These are phyloP conservation scores for Crotalaria pallida DNA, from an alignment of 306 rosid species.

Conservation along the genomic window DNA sequence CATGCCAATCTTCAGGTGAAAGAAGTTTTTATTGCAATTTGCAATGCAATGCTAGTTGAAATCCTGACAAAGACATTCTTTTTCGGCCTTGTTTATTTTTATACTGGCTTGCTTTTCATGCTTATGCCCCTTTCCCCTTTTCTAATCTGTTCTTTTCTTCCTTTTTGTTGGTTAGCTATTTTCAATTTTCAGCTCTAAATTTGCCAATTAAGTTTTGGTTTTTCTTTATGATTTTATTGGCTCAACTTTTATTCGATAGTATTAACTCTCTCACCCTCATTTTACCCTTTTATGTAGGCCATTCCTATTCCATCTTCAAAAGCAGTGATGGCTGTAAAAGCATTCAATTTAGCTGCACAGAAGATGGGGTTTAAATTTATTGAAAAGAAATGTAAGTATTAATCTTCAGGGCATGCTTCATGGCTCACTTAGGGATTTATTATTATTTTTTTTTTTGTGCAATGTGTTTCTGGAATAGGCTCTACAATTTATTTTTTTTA, in stretches of 20 bases:
- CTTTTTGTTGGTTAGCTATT: conserved; percentile 4
- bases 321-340: conserved; percentile 53
- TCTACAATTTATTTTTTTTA: background rate
- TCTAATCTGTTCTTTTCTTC: background rate
- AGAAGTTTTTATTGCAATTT: background rate
- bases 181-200: conserved; percentile 22
- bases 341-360: conserved; percentile 83
- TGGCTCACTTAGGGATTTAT: background rate
- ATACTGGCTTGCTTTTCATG: conserved; percentile 16
- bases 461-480: background rate
- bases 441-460: too few relatives aligned
- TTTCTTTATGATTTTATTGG: background rate
- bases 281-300: conserved; percentile 49
- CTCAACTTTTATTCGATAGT: conserved; percentile 4
- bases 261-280: background rate
- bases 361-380: conserved; percentile 69
- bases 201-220: background rate
- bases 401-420: conserved; percentile 11
- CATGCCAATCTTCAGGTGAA: conserved; percentile 98
- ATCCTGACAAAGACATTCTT: background rate
- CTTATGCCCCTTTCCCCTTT: background rate
- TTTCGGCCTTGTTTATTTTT: background rate
- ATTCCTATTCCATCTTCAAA: conserved; percentile 79
- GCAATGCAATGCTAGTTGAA: conserved; percentile 6
- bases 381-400: conserved; percentile 48